Conservation (phyloP, 1,284 basidiomycete genomes). For the Leccinum huronense region DNA sequence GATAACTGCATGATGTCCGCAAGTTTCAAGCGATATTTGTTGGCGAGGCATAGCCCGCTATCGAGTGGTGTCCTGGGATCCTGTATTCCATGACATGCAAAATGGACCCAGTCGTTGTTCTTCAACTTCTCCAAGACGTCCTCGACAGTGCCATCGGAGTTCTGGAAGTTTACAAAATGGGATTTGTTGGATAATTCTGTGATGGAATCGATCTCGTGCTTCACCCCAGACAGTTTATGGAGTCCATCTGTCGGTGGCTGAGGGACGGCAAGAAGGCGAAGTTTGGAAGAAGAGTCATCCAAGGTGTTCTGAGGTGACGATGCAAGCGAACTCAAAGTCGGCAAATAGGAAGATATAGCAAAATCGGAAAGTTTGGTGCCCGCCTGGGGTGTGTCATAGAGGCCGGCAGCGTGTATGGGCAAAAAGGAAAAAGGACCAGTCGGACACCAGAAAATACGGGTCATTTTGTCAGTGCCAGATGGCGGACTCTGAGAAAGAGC, state of each 20-base stretch:
- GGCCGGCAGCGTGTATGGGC: background rate
- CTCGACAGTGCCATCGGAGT: background rate
- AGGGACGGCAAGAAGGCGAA: background rate
- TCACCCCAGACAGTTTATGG: background rate
- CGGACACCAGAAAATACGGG: background rate
- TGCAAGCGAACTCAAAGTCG: background rate
- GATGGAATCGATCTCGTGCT: background rate
- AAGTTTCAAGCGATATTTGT: background rate
- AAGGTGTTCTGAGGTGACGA: background rate
- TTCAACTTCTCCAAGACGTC: background rate
- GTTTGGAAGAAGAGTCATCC: background rate
- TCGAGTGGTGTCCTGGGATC: background rate
- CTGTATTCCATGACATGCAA: background rate
- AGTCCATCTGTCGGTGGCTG: background rate
- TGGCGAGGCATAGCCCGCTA: background rate
- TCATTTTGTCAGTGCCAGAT: background rate
- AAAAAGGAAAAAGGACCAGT: background rate
- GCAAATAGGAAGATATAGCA: background rate
- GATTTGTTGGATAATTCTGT: background rate
- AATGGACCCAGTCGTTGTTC: background rate
- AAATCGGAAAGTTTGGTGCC: background rate
- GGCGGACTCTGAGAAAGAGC: background rate
- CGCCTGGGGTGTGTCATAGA: background rate
- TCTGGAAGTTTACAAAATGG: background rate
- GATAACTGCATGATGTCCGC: background rate